phyloP scores from a whole-genome alignment of 2,329 filamentous ascomycete species.

The Furcasterigmium sp. region DNA sequence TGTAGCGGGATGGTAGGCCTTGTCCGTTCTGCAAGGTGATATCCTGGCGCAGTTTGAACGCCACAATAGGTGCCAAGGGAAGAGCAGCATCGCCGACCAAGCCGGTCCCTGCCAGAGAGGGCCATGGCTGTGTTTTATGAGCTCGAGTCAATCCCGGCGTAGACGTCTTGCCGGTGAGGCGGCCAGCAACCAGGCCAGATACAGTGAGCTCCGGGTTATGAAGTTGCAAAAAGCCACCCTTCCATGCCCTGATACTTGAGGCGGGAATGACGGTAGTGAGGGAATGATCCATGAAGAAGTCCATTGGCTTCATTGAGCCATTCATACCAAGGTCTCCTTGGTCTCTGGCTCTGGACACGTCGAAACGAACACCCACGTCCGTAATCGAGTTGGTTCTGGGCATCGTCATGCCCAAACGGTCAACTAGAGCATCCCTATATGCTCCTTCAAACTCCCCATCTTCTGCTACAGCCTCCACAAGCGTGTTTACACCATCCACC shows the following conservation, averaged over 20 bases:
- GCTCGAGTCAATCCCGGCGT: not conserved
- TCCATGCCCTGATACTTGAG: conserved; percentile 7
- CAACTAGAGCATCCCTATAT: conserved; percentile 15
- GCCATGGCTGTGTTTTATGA: not conserved
- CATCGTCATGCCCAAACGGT: conserved; percentile 15
- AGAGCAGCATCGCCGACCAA: not conserved
- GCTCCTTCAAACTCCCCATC: conserved; percentile 14
- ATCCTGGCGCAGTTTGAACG: conserved; percentile 32
- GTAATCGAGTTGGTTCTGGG: conserved; percentile 22
- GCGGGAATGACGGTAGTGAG: conserved; percentile 26
- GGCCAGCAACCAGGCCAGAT: not conserved
- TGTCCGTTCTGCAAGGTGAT: conserved; percentile 16
- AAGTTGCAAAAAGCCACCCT: not conserved
- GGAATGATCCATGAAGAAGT: conserved; percentile 33
- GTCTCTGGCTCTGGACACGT: conserved; percentile 18
- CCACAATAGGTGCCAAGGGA: conserved; percentile 26
- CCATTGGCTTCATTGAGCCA: conserved; percentile 21
- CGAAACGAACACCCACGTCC: conserved; percentile 31
- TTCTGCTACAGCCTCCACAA: conserved; percentile 11
- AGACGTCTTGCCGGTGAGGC: not conserved
- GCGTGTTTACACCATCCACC: conserved; percentile 2
- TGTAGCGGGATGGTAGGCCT: conserved; percentile 13
- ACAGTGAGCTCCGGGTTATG: not conserved
- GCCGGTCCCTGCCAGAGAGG: not conserved
- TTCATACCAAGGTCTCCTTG: conserved; percentile 1